Conservation (phyloP, 768 basidiomycete genomes). For the Suillus plorans region DNA sequence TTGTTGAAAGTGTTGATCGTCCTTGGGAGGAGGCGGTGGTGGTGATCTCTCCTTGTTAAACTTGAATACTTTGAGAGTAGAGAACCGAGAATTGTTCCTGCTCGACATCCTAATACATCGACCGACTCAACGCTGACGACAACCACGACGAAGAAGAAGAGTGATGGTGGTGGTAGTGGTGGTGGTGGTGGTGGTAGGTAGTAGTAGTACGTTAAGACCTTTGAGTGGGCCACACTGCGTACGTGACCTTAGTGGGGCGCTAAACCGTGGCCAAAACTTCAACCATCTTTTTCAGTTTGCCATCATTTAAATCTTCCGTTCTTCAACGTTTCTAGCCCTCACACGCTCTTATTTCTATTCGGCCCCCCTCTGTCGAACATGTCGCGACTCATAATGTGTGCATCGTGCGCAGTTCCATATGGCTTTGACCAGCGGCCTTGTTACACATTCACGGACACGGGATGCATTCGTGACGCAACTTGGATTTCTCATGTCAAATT, state of each 20-base stretch:
- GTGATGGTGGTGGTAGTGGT: not conserved
- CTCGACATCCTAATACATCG: constrained; percentile 2
- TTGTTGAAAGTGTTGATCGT: constrained; percentile 43
- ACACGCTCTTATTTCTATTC: not conserved
- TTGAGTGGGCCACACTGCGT: not conserved
- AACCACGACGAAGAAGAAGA: not conserved
- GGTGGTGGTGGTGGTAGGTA: not conserved
- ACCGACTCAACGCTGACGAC: not conserved
- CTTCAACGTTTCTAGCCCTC: not conserved
- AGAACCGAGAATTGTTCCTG: constrained; percentile 38
- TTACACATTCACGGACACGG: not conserved
- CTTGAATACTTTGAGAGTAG: constrained; percentile 44
- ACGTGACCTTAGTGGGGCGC: not conserved
- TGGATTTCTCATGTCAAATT: not conserved
- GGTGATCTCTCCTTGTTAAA: constrained; percentile 38
- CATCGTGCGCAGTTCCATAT: not conserved
- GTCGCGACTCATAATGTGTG: not conserved
- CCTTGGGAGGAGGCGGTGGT: constrained; percentile 67
- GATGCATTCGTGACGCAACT: not conserved
- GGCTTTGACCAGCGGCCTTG: not conserved
- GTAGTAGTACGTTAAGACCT: not conserved
- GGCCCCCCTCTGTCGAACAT: not conserved
- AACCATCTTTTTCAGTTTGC: not conserved
- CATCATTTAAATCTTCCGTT: not conserved
- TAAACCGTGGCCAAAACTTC: not conserved